Base-by-base conservation (phyloP, 192 early-diverging fungal species). In the Coemansia sp. region DNA sequence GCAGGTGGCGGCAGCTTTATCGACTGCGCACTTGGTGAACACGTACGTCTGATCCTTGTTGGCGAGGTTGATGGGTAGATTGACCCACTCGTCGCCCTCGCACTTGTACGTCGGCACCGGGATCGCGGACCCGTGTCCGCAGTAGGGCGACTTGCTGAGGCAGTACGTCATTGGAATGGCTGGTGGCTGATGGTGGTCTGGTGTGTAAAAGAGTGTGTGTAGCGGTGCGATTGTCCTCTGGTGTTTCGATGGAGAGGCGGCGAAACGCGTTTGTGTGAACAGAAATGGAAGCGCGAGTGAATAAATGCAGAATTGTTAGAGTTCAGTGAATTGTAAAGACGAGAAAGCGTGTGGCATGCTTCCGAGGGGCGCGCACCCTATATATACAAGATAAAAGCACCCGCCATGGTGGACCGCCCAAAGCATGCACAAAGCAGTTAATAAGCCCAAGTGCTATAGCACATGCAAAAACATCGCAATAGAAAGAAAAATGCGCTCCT, bases 1-100 rank as follows among this genome's bases (percentile, higher is more conserved):
- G 70, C 78, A 81, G 12, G 62, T 41, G 3, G 60, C 74, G 22
- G 62, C 59, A 43, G 71, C 75, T 60, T 81, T 81, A 19, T 71
- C 67, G 19, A 64, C 59, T 0, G 65, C 73, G 62, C 73, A 72
- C 67, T 81, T 75, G 43, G 67, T 62, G 49, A 81, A 74, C 36
- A 81, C 67, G 35, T 68, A 81, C 3, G 68, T 73, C 60, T 81
- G 78, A n/a, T 81, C 73, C 60, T 75, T 76, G 65, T 72, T 71
- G 45, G 69, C 69, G 24, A 81, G 70, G 39, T 81, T 81, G 70
- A 81, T 81, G 12, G 78, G 78, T 29, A 81, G 78, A 25, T 76
- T 76, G 62, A 74, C 68, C 78, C 78, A 81, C 58, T 81, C 78
- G 56, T 71, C 78, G 20, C 72, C 78, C 54, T 81, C 78, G 67